phyloP scores from a whole-genome alignment of 2,329 filamentous ascomycete genomes.

The Volutella citrinella region DNA sequence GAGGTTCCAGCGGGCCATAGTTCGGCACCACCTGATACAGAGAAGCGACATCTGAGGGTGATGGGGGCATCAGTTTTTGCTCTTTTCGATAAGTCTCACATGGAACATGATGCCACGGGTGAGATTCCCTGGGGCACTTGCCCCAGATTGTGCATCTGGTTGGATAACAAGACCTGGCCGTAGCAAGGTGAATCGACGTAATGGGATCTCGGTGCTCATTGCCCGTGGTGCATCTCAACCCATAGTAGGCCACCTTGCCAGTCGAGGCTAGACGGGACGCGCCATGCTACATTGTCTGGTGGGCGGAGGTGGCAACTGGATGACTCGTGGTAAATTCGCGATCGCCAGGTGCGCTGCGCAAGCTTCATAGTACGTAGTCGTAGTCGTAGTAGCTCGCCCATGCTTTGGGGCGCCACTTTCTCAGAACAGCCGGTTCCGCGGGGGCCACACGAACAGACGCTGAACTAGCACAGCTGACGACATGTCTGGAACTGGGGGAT shows the following conservation, averaged over 20 bases:
- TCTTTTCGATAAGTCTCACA: conserved; percentile 6
- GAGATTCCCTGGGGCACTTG: conserved; percentile 17
- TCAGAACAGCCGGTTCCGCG: conserved; percentile 28
- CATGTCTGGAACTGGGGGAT: conserved; percentile 15
- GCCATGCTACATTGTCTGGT: conserved; percentile 11
- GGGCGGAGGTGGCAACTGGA: conserved; percentile 9
- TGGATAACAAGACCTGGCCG: too few relatives aligned
- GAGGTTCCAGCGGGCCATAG: too few relatives aligned
- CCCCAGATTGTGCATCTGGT: conserved; percentile 19
- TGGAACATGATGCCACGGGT: conserved; percentile 14
- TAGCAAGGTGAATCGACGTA: conserved; percentile 23
- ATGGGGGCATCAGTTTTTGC: too few relatives aligned
- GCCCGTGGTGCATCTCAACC: too few relatives aligned
- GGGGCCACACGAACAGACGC: conserved; percentile 20
- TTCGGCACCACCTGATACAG: too few relatives aligned
- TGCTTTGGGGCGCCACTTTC: too few relatives aligned
- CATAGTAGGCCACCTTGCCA: too few relatives aligned
- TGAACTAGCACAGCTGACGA: conserved; percentile 18
- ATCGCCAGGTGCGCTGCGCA: too few relatives aligned
- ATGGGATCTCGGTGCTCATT: conserved; percentile 19
- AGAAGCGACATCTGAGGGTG: too few relatives aligned
- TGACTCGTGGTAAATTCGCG: conserved; percentile 20
- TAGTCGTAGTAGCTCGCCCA: too few relatives aligned
- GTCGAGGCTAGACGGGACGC: conserved; percentile 13
- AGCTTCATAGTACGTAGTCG: too few relatives aligned